Percentiles rank a stretch among this genome's conserved stretches.
Conservation (phyloP, 1,139 yeast genomes). For the Hanseniaspora uvarum region DNA sequence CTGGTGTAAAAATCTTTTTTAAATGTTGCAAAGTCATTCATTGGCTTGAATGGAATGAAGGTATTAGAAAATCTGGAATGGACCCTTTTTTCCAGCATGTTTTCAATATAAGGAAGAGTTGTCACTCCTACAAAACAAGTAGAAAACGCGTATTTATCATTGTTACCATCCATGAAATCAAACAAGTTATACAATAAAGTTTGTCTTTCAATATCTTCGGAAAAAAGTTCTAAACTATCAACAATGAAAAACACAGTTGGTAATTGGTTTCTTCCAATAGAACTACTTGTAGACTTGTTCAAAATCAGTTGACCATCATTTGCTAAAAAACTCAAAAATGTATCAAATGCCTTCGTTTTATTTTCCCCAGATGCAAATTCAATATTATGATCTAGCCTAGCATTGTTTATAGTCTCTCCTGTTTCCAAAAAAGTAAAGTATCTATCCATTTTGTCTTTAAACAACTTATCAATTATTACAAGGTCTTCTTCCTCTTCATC, state of each 20-base stretch:
- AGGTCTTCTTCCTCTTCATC: conserved; percentile 6
- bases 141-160: conserved; percentile 47
- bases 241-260: conserved; percentile 60
- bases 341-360: conserved; percentile 11
- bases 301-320: conserved; percentile 20
- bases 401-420: conserved; percentile 19
- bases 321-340: conserved; percentile 9
- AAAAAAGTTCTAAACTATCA: conserved; percentile 77
- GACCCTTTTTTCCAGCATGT: conserved; percentile 80
- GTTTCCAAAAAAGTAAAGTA: conserved; percentile 29
- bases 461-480: conserved; percentile 10
- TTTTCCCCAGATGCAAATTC: conserved; percentile 8
- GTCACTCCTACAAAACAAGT: conserved; percentile 76
- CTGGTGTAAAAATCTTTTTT: conserved; percentile 29
- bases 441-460: conserved; percentile 22
- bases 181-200: conserved; percentile 76
- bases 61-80: conserved; percentile 82
- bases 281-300: conserved; percentile 22
- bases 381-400: not conserved
- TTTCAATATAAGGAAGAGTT: conserved; percentile 63
- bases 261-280: conserved; percentile 29
- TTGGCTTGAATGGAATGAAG: conserved; percentile 49
- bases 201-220: conserved; percentile 55
- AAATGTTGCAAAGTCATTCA: conserved; percentile 39
- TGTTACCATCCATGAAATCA: conserved; percentile 60